Conservation (phyloP, 768 basidiomycete species). For the Suillus hirtellus region DNA sequence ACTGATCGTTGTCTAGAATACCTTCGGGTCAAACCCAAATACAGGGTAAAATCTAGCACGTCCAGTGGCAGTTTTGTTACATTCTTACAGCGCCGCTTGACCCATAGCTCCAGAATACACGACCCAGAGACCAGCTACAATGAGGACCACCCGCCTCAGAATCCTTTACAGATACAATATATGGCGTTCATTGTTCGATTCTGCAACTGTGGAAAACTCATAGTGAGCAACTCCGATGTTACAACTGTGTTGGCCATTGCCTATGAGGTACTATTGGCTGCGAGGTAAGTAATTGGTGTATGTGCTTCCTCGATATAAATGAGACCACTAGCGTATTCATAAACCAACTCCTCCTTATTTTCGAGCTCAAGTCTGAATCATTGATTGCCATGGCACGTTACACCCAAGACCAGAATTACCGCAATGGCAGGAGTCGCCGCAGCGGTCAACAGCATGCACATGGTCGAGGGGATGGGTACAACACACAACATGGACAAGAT, state of each 20-base stretch:
- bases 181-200: background rate
- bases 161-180: background rate
- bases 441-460: background rate
- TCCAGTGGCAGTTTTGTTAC: background rate
- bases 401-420: background rate
- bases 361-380: background rate
- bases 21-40: background rate
- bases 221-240: background rate
- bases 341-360: background rate
- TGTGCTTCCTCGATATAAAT: background rate
- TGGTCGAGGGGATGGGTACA: conserved; percentile 1
- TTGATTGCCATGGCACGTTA: background rate
- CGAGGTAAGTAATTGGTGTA: background rate
- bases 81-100: background rate
- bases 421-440: background rate
- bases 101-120: background rate
- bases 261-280: background rate
- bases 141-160: background rate
- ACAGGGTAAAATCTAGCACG: no score
- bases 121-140: background rate
- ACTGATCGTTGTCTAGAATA: background rate
- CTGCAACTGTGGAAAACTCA: background rate
- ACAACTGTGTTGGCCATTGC: background rate
- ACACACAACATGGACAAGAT: background rate
- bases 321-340: background rate